phyloP scores from a whole-genome alignment of 2,329 filamentous ascomycete genomes.

The Helicocarpus griseus region DNA sequence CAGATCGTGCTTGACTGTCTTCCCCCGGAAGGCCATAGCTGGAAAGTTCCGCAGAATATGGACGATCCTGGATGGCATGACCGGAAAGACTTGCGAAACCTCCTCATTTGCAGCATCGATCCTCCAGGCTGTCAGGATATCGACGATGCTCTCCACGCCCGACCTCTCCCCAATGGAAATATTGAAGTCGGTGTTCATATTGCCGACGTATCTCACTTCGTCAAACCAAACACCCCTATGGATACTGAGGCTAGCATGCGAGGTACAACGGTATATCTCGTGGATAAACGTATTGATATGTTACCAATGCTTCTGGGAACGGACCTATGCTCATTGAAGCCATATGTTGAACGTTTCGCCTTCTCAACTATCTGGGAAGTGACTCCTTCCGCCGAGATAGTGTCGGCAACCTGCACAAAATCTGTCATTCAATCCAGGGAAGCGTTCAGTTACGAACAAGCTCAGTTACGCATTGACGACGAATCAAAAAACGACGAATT shows the following conservation, averaged over 20 bases:
- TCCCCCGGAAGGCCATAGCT: conserved; percentile 82
- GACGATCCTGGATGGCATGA: conserved; percentile 82
- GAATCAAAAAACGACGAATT: conserved; percentile 76
- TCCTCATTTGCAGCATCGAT: conserved; percentile 95
- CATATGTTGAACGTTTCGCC: conserved; percentile 88
- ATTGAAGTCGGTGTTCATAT: conserved; percentile 96
- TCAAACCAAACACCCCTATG: conserved; percentile 95
- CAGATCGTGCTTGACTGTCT: conserved; percentile 92
- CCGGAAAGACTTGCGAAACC: conserved; percentile 69
- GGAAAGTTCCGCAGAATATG: conserved; percentile 73
- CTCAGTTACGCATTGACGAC: conserved; percentile 89
- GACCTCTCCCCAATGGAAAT: conserved; percentile 78
- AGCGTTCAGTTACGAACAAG: conserved; percentile 95
- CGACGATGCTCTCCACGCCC: conserved; percentile 89
- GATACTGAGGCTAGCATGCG: conserved; percentile 88
- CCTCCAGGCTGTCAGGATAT: conserved; percentile 95
- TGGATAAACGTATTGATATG: conserved; percentile 99
- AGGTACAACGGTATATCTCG: conserved; percentile 92
- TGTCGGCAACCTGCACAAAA: conserved; percentile 84
- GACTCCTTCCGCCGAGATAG: conserved; percentile 71
- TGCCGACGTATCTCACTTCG: conserved; percentile 97
- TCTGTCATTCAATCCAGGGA: conserved; percentile 95
- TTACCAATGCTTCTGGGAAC: conserved; percentile 92
- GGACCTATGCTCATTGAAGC: conserved; percentile 91
- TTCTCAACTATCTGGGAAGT: conserved; percentile 88